Percentiles rank a stretch among this genome's conserved stretches.
Evolutionary conservation across 2,329 filamentous ascomycete species (phyloP).

Genomic region (Botrytis elliptica): DNA sequence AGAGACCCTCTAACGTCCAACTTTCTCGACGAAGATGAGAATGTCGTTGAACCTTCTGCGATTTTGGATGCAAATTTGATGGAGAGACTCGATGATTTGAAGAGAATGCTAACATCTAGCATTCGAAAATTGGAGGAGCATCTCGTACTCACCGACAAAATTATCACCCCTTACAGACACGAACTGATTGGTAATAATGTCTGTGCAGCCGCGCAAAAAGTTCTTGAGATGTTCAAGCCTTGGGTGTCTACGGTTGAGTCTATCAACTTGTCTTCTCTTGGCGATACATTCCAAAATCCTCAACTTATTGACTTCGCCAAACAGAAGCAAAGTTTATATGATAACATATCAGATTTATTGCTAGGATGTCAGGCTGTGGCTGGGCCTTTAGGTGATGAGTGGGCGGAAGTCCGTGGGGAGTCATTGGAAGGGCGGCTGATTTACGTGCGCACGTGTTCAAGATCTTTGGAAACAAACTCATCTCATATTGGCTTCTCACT

Average conservation of each 20-base stretch:
- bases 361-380: slow-evolving; percentile 88
- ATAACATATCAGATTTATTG: slow-evolving; percentile 86
- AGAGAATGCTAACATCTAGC: slow-evolving; percentile 79
- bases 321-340: slow-evolving; percentile 92
- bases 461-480: slow-evolving; percentile 81
- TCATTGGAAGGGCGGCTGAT: slow-evolving; percentile 83
- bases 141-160: slow-evolving; percentile 73
- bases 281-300: slow-evolving; percentile 76
- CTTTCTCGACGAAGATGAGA: slow-evolving; percentile 82
- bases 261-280: slow-evolving; percentile 79
- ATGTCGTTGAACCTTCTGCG: slow-evolving; percentile 66
- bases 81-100: slow-evolving; percentile 81
- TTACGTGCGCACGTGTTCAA: slow-evolving; percentile 72
- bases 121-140: slow-evolving; percentile 86
- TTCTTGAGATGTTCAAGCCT: slow-evolving; percentile 83
- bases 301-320: slow-evolving; percentile 83
- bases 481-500: slow-evolving; percentile 86
- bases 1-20: slow-evolving; percentile 75
- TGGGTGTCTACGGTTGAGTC: slow-evolving; percentile 91
- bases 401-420: slow-evolving; percentile 88
- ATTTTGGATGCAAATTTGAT: slow-evolving; percentile 74
- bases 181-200: slow-evolving; percentile 78
- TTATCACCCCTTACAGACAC: slow-evolving; percentile 76
- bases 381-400: slow-evolving; percentile 88
- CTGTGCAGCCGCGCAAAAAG: slow-evolving; percentile 73